Evolutionary conservation across 1,284 basidiomycete species (phyloP), one percentile per base, ranked within the genome.

Genomic region (Irpex rosettiformis): DNA sequence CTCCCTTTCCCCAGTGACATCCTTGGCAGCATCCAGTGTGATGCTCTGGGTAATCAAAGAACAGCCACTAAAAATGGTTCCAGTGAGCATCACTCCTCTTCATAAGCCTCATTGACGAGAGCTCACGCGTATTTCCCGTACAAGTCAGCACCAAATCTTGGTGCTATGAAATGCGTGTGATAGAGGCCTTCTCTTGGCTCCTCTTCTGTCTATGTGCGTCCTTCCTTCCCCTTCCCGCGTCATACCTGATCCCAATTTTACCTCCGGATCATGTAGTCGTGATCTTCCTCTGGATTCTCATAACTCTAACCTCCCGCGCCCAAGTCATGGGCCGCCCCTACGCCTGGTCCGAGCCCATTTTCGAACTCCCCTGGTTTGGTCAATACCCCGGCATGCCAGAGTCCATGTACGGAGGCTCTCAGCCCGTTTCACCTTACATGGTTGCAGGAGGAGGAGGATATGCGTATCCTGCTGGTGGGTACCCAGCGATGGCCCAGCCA

Each of bases 131-230:
- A 18, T 42, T 24, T n/a, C 56, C 33, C 5, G 4, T 37, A 3
- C 10, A 11, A 92, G 89, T 84, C 60, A 80, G 79, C 54, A 72
- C 73, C 2, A 75, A 75, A 64, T 69, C 73, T 22, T 90, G 81
- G 62, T 92, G 89, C 69, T 87, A 89, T 69, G 81, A 90, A 67
- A 88, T 90, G 84, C 89, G 87, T 70, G 83, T 85, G 56, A 78
- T 89, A 40, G 81, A 90, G 64, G 88, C 86, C 1, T 84, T 91
- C 69, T 91, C 89, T 0, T 92, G 90, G 89, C 77, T 82, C 67
- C 74, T 82, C 56, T 91, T 91, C 66, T 83, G 84, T 77, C 66
- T 52, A 85, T 79, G 16, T 66, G 73, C 56, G 76, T 28, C 37
- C 71, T 77, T 58, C 73, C 58, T 72, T 75, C 56, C 75, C 70